A percentile compares a stretch with the other conserved stretches of the same genome.
These are phyloP conservation scores for Veloporphyrellus conicus DNA, from an alignment of 1,284 basidiomycete species.

Conservation along the genomic window DNA sequence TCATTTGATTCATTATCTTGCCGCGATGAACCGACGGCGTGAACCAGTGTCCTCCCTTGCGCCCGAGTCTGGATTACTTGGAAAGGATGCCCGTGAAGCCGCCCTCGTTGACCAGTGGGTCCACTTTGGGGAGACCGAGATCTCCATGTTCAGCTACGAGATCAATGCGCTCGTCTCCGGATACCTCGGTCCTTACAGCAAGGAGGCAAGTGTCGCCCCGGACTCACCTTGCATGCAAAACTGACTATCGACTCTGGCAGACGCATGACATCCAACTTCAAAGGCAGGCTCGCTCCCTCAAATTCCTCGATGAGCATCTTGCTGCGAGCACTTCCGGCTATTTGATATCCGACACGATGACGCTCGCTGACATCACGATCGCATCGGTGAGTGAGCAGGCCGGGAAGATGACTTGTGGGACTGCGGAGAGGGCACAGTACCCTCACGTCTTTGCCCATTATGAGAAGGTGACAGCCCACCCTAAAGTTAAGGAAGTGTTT, in stretches of 20 bases:
- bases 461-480: slow-evolving; percentile 48
- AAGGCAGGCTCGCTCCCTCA: slow-evolving; percentile 31
- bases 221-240: background rate
- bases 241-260: slow-evolving; percentile 18
- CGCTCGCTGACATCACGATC: slow-evolving; percentile 57
- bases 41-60: slow-evolving; percentile 45
- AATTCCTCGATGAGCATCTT: slow-evolving; percentile 49
- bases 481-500: slow-evolving; percentile 41
- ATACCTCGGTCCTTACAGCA: slow-evolving; percentile 27
- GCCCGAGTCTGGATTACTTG: slow-evolving; percentile 51
- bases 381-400: slow-evolving; percentile 39
- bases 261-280: slow-evolving; percentile 21
- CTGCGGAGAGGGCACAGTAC: slow-evolving; percentile 40
- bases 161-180: slow-evolving; percentile 17
- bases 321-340: slow-evolving; percentile 43
- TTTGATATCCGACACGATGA: slow-evolving; percentile 57
- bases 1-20: background rate
- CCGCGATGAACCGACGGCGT: background rate
- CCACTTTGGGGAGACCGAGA: slow-evolving; percentile 50
- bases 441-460: slow-evolving; percentile 53
- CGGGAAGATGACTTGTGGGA: slow-evolving; percentile 38
- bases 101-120: slow-evolving; percentile 58
- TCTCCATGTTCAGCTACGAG: slow-evolving; percentile 25
- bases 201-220: slow-evolving; percentile 17
- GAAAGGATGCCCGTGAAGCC: slow-evolving; percentile 41